Evolutionary conservation across 2,329 filamentous ascomycete genomes (phyloP).

Genomic region (Colletotrichum sublineola): DNA sequence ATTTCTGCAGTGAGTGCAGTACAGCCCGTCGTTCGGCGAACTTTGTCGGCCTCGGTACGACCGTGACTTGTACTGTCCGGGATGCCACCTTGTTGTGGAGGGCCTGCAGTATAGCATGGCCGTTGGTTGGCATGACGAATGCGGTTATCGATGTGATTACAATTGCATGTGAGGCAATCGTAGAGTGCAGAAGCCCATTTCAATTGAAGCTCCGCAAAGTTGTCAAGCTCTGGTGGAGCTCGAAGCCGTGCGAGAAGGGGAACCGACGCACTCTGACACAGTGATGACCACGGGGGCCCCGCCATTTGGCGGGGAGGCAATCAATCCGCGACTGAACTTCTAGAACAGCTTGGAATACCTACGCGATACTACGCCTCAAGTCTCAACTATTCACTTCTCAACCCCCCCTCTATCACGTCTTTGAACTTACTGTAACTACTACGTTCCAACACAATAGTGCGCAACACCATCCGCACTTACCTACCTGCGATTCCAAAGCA

Average conservation of each 20-base stretch:
- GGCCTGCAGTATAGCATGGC: slow-evolving; percentile 21
- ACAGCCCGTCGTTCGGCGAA: slow-evolving; percentile 69
- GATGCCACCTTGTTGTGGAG: slow-evolving; percentile 27
- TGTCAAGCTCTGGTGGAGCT: slow-evolving; percentile 34
- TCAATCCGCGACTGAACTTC: slow-evolving; percentile 28
- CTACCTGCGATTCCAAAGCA: not conserved
- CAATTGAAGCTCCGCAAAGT: slow-evolving; percentile 23
- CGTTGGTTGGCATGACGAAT: slow-evolving; percentile 33
- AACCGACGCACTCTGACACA: not conserved
- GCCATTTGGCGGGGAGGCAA: slow-evolving; percentile 35
- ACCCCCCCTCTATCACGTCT: not conserved
- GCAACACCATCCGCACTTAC: not conserved
- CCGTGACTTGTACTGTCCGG: slow-evolving; percentile 63
- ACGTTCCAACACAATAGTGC: not conserved
- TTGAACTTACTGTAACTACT: not conserved
- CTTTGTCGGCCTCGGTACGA: slow-evolving; percentile 63
- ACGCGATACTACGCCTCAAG: slow-evolving; percentile 9
- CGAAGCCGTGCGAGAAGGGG: not conserved
- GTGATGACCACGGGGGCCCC: slow-evolving; percentile 30
- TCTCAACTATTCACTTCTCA: not conserved
- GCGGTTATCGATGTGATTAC: not conserved
- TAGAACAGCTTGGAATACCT: slow-evolving; percentile 41
- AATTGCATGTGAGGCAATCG: not conserved
- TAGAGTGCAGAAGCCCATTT: not conserved
- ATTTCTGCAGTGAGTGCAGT: slow-evolving; percentile 63